Conservation (phyloP, 768 basidiomycete genomes). For the Hericium coralloides region DNA sequence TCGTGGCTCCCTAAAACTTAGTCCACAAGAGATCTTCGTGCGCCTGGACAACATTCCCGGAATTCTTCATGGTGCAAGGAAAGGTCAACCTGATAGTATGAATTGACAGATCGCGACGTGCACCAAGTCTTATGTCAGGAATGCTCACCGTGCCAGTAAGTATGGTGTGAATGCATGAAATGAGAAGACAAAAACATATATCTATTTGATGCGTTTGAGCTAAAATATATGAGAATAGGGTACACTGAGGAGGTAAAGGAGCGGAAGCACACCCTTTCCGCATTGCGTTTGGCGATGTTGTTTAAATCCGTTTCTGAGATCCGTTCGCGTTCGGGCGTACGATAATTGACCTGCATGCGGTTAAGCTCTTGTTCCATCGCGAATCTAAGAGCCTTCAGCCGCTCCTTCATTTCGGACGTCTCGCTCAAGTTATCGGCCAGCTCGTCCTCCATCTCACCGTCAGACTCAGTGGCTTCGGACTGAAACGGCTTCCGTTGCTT, state of each 20-base stretch:
- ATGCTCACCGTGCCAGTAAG: too few relatives aligned
- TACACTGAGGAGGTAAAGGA: not conserved
- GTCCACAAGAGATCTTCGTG: too few relatives aligned
- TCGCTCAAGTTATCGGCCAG: slow-evolving; percentile 88
- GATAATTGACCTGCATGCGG: too few relatives aligned
- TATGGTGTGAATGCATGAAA: too few relatives aligned
- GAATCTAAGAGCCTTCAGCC: slow-evolving; percentile 67
- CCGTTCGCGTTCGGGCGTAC: too few relatives aligned
- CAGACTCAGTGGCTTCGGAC: slow-evolving; percentile 83
- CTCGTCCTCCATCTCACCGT: slow-evolving; percentile 94
- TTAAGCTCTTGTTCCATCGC: slow-evolving; percentile 81
- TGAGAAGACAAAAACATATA: not conserved
- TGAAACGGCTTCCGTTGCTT: slow-evolving; percentile 79
- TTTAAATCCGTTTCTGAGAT: slow-evolving; percentile 75
- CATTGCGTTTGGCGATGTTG: slow-evolving; percentile 69
- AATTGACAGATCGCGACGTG: too few relatives aligned
- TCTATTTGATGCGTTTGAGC: slow-evolving; percentile 30
- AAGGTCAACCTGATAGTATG: too few relatives aligned
- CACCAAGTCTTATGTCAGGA: too few relatives aligned
- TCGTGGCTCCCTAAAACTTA: too few relatives aligned
- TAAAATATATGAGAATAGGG: slow-evolving; percentile 12
- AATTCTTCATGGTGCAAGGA: too few relatives aligned
- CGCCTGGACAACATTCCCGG: too few relatives aligned
- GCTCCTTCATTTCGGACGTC: slow-evolving; percentile 66
- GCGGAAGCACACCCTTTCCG: slow-evolving; percentile 51